These are phyloP conservation scores for Pyrus communis DNA, from an alignment of 306 rosid genomes.

Conservation along the genomic window DNA sequence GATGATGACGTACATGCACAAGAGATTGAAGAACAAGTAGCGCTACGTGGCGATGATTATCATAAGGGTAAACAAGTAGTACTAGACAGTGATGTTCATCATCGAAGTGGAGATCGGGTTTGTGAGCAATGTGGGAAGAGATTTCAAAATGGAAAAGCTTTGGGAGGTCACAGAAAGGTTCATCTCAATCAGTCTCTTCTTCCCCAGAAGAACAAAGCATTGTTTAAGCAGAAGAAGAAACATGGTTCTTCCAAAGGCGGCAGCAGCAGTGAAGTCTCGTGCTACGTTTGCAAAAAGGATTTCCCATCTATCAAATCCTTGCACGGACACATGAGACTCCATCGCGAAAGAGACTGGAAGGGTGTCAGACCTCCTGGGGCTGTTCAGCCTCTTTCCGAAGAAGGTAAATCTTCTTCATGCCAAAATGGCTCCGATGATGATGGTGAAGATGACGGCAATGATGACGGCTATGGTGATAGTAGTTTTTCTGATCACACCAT, in stretches of 20 bases:
- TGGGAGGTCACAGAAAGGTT: slow-evolving; percentile 18
- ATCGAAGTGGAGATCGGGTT: not conserved
- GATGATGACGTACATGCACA: not conserved
- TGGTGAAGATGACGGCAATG: not conserved
- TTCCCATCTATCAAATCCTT: slow-evolving; percentile 18
- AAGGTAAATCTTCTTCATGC: not conserved
- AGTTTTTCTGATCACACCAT: not conserved
- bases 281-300: slow-evolving; percentile 10
- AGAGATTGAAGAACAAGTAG: not conserved
- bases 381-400: not conserved
- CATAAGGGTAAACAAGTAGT: not conserved
- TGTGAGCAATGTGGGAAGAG: slow-evolving; percentile 1
- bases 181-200: not conserved
- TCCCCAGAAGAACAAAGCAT: not conserved
- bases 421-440: not conserved
- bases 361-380: slow-evolving; percentile 18
- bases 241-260: not conserved
- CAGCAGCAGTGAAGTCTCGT: not conserved
- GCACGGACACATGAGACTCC: slow-evolving; percentile 32
- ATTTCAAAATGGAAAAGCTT: slow-evolving; percentile 9
- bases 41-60: not conserved
- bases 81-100: not conserved
- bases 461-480: not conserved
- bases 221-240: not conserved
- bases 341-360: slow-evolving; percentile 20